Base-by-base conservation (phyloP, 129 eudicot genomes). In the Helianthus tuberosus region DNA sequence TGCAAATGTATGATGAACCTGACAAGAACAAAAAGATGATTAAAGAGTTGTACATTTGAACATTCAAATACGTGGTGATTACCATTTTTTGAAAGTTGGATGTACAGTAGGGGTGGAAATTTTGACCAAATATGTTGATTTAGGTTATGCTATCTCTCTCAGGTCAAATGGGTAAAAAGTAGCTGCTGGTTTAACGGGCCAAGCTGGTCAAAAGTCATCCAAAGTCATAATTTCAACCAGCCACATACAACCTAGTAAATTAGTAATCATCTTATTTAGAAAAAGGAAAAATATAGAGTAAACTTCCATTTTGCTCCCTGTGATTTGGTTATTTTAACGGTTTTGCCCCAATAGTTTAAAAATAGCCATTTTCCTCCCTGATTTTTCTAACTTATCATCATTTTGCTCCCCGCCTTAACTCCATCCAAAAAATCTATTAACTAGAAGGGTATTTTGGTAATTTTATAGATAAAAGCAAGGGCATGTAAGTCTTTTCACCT, bases 1-100 rank as follows among this genome's bases (percentile, higher is more conserved):
- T 71, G 97, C 99, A 82, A 95, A 91, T 39, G 99, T 91, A 12
- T 85, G 91, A 73, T 91, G 91, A 66, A 87, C 80, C 99, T 95
- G 82, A 81, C 72, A 58, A 75, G 12, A 63, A 55, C 62, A 10
- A 70, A 43, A 6, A 13, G 38, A 54, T 7, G 32, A 43, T 44
- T 41, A 59, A 63, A 16, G 46, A 11, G 15, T 70, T 39, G 48
- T 15, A 27, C 38, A 36, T 65, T 64, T 51, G 12, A 63, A 48
- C 71, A 64, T 64, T 12, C 14, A 49, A 32, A 51, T 54, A 64
- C 43, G 64, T 38, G 5, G 47, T 38, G 15, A 39, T 27, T 29
- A 43, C 58, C 29, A 15, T 47, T 69, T 29, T 29, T 35, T 69
- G 27, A 46, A n/a, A 46, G 68, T 46, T 44, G 68, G 58, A 43